Conservation (phyloP, 2,329 filamentous ascomycete species). For the Ceratocystiopsis sp. region DNA sequence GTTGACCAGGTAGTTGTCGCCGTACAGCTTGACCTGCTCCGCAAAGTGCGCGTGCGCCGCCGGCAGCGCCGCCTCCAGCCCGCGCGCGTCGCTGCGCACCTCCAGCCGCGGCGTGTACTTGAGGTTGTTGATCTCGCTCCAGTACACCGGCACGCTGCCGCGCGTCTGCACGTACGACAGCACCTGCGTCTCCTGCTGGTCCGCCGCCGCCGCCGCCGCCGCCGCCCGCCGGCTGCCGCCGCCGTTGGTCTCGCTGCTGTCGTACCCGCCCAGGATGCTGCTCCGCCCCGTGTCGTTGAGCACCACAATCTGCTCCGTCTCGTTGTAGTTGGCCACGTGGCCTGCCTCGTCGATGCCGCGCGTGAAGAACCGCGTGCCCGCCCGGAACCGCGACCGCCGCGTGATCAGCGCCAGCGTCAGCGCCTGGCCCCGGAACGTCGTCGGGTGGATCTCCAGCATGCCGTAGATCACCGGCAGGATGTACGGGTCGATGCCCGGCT, state of each 20-base stretch:
- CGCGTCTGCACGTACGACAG: slow-evolving; percentile 92
- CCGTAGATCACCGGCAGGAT: slow-evolving; percentile 94
- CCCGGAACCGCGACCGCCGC: slow-evolving; percentile 70
- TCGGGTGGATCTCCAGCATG: slow-evolving; percentile 81
- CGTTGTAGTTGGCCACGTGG: slow-evolving; percentile 96
- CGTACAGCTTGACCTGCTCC: slow-evolving; percentile 85
- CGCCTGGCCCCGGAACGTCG: slow-evolving; percentile 66
- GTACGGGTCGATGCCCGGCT: slow-evolving; percentile 70
- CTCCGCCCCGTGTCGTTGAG: slow-evolving; percentile 62
- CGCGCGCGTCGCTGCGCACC: slow-evolving; percentile 69
- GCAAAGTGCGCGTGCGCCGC: slow-evolving; percentile 79
- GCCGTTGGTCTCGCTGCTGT: slow-evolving; percentile 62
- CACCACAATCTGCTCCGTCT: slow-evolving; percentile 86
- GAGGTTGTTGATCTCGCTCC: slow-evolving; percentile 89
- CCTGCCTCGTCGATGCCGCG: slow-evolving; percentile 85
- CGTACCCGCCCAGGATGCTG: slow-evolving; percentile 57
- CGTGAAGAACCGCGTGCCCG: slow-evolving; percentile 87
- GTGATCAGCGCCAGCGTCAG: slow-evolving; percentile 81
- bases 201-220: slow-evolving; percentile 20
- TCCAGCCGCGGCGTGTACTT: slow-evolving; percentile 84
- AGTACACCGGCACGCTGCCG: slow-evolving; percentile 89
- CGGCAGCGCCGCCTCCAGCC: slow-evolving; percentile 60
- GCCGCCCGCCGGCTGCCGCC: slow-evolving; percentile 33
- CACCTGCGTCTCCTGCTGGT: slow-evolving; percentile 59
- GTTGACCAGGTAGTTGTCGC: slow-evolving; percentile 94